Conservation (phyloP, 1,139 yeast genomes). For the Arxiozyma bovina region DNA sequence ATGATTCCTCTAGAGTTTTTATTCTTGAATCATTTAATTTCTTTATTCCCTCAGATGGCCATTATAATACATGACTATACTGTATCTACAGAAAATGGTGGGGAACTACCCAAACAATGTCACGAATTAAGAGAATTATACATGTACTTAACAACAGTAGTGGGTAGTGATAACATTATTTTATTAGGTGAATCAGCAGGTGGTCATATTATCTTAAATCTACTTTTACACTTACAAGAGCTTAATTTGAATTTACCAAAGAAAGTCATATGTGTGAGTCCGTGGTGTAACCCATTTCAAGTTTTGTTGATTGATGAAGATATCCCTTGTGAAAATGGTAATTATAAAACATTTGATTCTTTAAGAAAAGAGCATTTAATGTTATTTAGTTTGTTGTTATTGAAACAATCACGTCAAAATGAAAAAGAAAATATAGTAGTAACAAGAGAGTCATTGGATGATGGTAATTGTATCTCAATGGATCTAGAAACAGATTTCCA, state of each 20-base stretch:
- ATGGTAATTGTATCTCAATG: constrained; percentile 2
- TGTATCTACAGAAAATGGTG: constrained; percentile 4
- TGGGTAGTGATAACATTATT: constrained; percentile 11
- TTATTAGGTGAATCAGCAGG: constrained; percentile 27
- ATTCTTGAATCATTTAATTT: constrained; percentile 11
- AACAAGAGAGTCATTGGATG: background rate
- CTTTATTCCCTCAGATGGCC: constrained; percentile 11
- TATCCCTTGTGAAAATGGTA: constrained; percentile 1
- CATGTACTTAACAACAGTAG: constrained; percentile 7
- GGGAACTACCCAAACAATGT: constrained; percentile 12
- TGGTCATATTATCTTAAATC: constrained; percentile 18
- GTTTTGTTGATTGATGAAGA: background rate
- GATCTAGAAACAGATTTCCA: constrained; percentile 19
- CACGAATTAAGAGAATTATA: constrained; percentile 14
- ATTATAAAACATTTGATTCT: constrained; percentile 11
- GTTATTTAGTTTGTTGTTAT: constrained; percentile 11
- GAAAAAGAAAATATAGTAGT: background rate
- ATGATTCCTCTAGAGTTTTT: constrained; percentile 11
- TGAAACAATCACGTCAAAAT: background rate
- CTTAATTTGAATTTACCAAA: constrained; percentile 12
- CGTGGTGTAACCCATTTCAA: constrained; percentile 23
- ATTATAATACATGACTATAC: constrained; percentile 17
- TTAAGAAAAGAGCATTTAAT: constrained; percentile 13
- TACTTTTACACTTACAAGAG: constrained; percentile 12
- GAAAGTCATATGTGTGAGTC: constrained; percentile 20